These are phyloP conservation scores for Talaromyces stipitatus DNA, from an alignment of 495 filamentous ascomycete species.

Conservation along the genomic window DNA sequence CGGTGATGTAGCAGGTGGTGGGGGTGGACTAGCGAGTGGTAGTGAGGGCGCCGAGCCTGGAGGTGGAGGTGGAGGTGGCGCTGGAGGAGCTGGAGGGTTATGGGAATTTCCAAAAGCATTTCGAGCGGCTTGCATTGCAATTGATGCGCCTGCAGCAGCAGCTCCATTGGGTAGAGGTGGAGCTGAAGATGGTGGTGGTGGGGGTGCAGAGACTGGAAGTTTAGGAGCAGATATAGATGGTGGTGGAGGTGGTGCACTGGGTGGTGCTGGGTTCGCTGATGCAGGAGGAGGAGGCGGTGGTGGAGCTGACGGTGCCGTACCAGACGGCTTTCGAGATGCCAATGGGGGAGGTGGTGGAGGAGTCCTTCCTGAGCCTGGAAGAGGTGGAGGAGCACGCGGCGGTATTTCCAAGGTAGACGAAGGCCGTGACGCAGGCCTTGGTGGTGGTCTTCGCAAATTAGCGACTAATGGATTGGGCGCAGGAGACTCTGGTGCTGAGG, in stretches of 20 bases:
- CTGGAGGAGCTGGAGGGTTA: constrained; percentile 43
- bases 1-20: constrained; percentile 31
- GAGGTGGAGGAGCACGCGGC: constrained; percentile 61
- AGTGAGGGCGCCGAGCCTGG: constrained; percentile 40
- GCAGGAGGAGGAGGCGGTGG: constrained; percentile 28
- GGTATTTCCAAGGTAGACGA: constrained; percentile 37
- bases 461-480: constrained; percentile 51
- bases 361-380: constrained; percentile 45
- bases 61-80: constrained; percentile 46
- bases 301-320: constrained; percentile 25
- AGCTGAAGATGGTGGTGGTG: constrained; percentile 30
- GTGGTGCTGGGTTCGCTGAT: constrained; percentile 28
- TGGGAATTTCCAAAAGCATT: constrained; percentile 45
- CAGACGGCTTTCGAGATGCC: constrained; percentile 24
- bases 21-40: constrained; percentile 38
- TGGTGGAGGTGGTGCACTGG: constrained; percentile 43
- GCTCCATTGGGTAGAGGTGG: constrained; percentile 32
- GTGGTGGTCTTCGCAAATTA: constrained; percentile 51
- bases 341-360: constrained; percentile 32
- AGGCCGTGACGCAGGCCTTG: constrained; percentile 44
- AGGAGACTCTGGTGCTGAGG: constrained; percentile 44
- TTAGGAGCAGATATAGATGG: constrained; percentile 32
- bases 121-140: constrained; percentile 41
- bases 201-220: constrained; percentile 32
- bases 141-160: constrained; percentile 17